Evolutionary conservation across 345 rosid genomes (phyloP), one percentile per base, ranked within the genome.

Genomic region (Raphanus sativus): DNA sequence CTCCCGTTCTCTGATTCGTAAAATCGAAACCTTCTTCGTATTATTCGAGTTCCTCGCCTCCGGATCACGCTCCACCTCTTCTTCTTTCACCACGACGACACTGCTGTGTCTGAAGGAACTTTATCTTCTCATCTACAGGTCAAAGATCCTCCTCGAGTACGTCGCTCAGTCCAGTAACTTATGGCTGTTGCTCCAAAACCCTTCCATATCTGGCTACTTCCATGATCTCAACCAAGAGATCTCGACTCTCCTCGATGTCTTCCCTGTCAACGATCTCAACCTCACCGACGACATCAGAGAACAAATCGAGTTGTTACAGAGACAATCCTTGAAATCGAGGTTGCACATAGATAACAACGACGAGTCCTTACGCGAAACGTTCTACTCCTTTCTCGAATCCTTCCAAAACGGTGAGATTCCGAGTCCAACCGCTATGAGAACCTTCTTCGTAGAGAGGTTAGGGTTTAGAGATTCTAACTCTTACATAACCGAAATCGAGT

Each of bases 161-260:
- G 91, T 97, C 75, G 69, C 75, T 4, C 91, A 88, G 21, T 90
- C 98, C 10, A 88, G 98, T 83, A 96, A 89, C 88, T 75, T 93
- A 13, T 96, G 99, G 99, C 82, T 96, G 1, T 73, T 96, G 88
- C 84, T 93, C 17, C 97, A 96, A 78, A 91, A 87, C 68, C 91
- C 88, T 25, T 80, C 90, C 1, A 87, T 96, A 77, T 89, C 97
- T 6, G 96, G 96, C 11, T 94, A 96, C 84, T 96, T 93, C 80
- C 96, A 96, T 80, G 98, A 93, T 73, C 77, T 93, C 85, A 87
- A 91, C 79, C 94, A 89, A 77, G 99, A 95, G 65, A 87, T 91
- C 16, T 83, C 84, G 9, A 96, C 98, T 75, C 97, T 93, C 61
- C 74, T 96, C 73, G 99, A 96, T 84, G 98, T 93, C 26, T 85